Base-by-base conservation (phyloP, 345 rosid genomes). In the Aquilaria sinensis region DNA sequence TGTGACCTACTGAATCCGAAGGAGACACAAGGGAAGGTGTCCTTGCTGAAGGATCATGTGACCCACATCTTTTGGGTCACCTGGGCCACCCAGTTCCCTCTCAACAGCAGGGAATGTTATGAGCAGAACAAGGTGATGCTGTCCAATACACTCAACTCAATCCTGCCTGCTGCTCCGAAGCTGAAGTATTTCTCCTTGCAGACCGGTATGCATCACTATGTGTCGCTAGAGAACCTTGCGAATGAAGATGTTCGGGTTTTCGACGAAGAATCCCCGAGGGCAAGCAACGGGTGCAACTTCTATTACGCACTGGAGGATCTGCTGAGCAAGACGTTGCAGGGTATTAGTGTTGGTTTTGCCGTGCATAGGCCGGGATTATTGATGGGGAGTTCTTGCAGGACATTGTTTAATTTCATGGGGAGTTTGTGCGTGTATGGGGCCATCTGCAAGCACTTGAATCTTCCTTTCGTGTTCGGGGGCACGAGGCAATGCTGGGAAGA, bases 391-490 rank as follows among this genome's bases (percentile, higher is more conserved):
- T 92, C 98, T 3, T 33, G 60, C 6, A 82, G 82, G 68, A 83
- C 89, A 37, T 45, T 76, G 34, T 92, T 82, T 46, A 92, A 92
- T 51, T 82, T 87, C 58, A 74, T 89, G 77, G 97, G 98, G 9
- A 74, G 88, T 70, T 71, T 92, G 63, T 79, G 91, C 53, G 93
- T 87, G 29, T 89, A 89, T 59, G 98, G 83, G 13, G 67, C 87
- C 0, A 75, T 87, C 10, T 89, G 98, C 64, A 83, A 75, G 60
- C 67, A 82, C 70, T 51, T 85, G 53, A 80, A 77, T n/a, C 84
- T 84, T 9, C 88, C 96, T 46, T 92, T 92, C 67, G 83, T 83
- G 60, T 92, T 92, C 74, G 98, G 97, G 9, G 98, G 98, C 65
- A 74, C 85, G 6, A 83, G 77, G 72, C 83, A 84, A 67, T 76